Percentiles rank a stretch among this genome's conserved stretches.
Evolutionary conservation across 306 rosid genomes (phyloP).

Genomic region (Cicer pinnatifidum): DNA sequence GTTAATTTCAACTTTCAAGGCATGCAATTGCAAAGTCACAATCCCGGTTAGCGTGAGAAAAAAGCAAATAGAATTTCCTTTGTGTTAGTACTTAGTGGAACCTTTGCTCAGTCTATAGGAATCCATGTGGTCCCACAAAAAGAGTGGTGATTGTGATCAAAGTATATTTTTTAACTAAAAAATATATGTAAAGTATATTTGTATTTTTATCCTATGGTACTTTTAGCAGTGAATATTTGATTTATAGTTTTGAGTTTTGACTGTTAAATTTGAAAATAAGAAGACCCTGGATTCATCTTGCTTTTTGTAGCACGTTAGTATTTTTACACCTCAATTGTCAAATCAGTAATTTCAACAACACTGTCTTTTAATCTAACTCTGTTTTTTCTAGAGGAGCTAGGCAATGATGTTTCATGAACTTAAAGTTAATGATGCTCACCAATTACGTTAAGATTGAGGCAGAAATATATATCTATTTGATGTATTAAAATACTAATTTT

Average conservation of each 20-base stretch:
- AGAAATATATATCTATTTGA: constrained; percentile 12
- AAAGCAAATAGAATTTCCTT: constrained; percentile 57
- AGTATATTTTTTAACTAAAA: constrained; percentile 29
- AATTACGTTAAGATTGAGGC: constrained; percentile 25
- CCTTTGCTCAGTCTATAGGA: constrained; percentile 56
- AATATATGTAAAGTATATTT: constrained; percentile 22
- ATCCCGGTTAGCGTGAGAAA: constrained; percentile 43
- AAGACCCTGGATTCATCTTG: constrained; percentile 36
- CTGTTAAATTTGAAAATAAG: background rate
- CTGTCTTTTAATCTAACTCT: background rate
- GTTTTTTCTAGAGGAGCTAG: background rate
- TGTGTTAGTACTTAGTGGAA: constrained; percentile 55
- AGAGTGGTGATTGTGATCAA: constrained; percentile 25
- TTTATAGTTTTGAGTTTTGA: constrained; percentile 1
- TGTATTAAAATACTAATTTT: background rate
- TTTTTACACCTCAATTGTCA: constrained; percentile 17
- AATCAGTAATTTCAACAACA: constrained; percentile 2
- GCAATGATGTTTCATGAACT: constrained; percentile 26
- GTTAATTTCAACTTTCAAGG: constrained; percentile 62
- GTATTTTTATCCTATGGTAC: constrained; percentile 35
- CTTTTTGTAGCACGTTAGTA: constrained; percentile 31
- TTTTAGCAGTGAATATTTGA: constrained; percentile 28
- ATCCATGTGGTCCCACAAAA: constrained; percentile 49
- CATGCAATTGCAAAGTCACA: constrained; percentile 54
- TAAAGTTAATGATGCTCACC: constrained; percentile 20